phyloP scores from a whole-genome alignment of 2,329 filamentous ascomycete genomes.

The Sclerotinia trifoliorum region DNA sequence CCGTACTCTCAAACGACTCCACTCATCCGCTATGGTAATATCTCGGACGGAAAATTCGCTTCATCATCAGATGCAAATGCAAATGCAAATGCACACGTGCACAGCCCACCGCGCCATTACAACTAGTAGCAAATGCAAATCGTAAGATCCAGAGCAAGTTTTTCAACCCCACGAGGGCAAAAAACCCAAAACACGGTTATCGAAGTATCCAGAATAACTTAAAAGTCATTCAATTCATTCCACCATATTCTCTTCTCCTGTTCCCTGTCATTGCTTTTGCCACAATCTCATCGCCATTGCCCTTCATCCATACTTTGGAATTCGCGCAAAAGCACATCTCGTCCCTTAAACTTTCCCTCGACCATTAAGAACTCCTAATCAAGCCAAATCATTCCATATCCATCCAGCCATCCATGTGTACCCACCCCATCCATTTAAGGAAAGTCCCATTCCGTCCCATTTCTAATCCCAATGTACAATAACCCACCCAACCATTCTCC shows the following conservation, averaged over 20 bases:
- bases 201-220: conserved; percentile 17
- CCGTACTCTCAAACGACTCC: not conserved
- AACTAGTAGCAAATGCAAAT: conserved; percentile 7
- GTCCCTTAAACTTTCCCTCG: not conserved
- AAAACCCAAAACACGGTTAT: not conserved
- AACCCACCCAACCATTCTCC: conserved; percentile 12
- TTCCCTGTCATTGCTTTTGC: not conserved
- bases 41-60: conserved; percentile 9
- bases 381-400: not conserved
- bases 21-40: not conserved
- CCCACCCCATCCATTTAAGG: conserved; percentile 1
- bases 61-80: conserved; percentile 1
- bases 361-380: conserved; percentile 10
- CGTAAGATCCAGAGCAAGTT: not conserved
- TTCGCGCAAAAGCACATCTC: not conserved
- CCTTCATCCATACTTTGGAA: not conserved
- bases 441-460: not conserved
- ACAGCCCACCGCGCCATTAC: conserved; percentile 1
- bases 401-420: conserved; percentile 11
- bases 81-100: conserved; percentile 14
- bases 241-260: conserved; percentile 5
- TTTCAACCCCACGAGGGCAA: not conserved
- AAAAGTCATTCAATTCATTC: conserved; percentile 3
- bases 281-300: not conserved
- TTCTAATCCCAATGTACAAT: not conserved